phyloP scores from a whole-genome alignment of 495 filamentous ascomycete genomes.

The Glonium stellatum region DNA sequence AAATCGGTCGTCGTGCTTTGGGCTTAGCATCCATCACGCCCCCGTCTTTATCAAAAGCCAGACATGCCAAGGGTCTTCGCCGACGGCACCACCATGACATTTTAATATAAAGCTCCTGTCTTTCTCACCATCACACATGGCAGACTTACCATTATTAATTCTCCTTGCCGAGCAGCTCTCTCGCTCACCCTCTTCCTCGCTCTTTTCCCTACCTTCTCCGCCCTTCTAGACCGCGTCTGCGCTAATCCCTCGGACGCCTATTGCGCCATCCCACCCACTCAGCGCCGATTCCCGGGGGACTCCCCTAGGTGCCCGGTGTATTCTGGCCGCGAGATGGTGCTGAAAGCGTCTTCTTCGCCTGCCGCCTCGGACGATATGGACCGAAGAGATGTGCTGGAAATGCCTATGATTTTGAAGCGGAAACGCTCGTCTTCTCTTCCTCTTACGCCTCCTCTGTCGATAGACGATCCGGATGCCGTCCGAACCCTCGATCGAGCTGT shows the following conservation, averaged over 20 bases:
- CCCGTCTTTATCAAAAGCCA: background rate
- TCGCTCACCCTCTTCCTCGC: background rate
- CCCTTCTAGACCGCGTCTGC: background rate
- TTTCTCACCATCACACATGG: background rate
- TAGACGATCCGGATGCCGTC: conserved; percentile 15
- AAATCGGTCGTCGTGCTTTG: no score
- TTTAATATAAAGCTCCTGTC: background rate
- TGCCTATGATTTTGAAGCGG: conserved; percentile 11
- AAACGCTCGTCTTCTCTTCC: conserved; percentile 18
- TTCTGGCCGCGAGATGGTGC: background rate
- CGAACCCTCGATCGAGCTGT: conserved; percentile 43
- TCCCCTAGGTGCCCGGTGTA: background rate
- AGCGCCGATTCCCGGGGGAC: background rate
- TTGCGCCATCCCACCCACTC: background rate
- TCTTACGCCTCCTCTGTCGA: conserved; percentile 21
- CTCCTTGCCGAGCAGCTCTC: background rate
- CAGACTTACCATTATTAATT: conserved; percentile 4
- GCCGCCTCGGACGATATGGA: background rate
- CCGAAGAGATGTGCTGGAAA: background rate
- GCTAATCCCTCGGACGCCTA: background rate
- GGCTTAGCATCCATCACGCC: background rate
- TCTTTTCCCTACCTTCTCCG: background rate
- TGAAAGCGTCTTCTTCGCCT: background rate
- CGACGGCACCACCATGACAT: background rate
- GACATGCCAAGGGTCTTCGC: background rate